phyloP scores from a whole-genome alignment of 2,329 filamentous ascomycete genomes.

The Neopestalotiopsis sp. region DNA sequence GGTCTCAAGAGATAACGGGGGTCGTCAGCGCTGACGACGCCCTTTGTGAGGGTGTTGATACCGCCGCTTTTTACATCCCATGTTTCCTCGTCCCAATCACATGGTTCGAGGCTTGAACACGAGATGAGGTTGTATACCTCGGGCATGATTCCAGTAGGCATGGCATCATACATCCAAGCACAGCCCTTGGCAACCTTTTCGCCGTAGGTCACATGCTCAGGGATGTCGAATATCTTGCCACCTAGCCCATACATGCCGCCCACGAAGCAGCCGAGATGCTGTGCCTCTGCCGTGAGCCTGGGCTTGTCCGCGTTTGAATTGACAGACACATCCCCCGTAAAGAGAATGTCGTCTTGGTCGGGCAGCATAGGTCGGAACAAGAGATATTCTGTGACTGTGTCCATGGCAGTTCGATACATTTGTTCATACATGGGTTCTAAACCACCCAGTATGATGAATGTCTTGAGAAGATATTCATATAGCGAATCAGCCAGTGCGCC shows the following conservation, averaged over 20 bases:
- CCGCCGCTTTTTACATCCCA: slow-evolving; percentile 29
- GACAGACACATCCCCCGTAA: slow-evolving; percentile 37
- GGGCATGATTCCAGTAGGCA: slow-evolving; percentile 63
- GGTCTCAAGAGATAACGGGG: slow-evolving; percentile 54
- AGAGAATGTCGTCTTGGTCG: slow-evolving; percentile 64
- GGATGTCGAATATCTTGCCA: slow-evolving; percentile 48
- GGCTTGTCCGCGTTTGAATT: slow-evolving; percentile 31
- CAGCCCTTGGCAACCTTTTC: slow-evolving; percentile 59
- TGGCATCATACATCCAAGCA: slow-evolving; percentile 60
- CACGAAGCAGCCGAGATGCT: slow-evolving; percentile 53
- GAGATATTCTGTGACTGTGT: slow-evolving; percentile 63
- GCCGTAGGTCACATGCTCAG: slow-evolving; percentile 51
- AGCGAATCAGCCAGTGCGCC: slow-evolving; percentile 60
- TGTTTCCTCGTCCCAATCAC: slow-evolving; percentile 48
- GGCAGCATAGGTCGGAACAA: slow-evolving; percentile 74
- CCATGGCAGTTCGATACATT: slow-evolving; percentile 67
- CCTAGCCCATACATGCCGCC: slow-evolving; percentile 55
- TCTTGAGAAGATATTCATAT: slow-evolving; percentile 67
- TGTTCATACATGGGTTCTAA: slow-evolving; percentile 61
- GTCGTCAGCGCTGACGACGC: slow-evolving; percentile 65
- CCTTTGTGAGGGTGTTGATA: slow-evolving; percentile 46
- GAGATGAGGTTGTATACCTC: slow-evolving; percentile 54
- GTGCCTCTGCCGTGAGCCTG: slow-evolving; percentile 37
- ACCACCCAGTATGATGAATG: slow-evolving; percentile 70
- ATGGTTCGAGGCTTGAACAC: slow-evolving; percentile 42